These are phyloP conservation scores for Periconia digitata DNA, from an alignment of 2,329 filamentous ascomycete species.

Conservation along the genomic window DNA sequence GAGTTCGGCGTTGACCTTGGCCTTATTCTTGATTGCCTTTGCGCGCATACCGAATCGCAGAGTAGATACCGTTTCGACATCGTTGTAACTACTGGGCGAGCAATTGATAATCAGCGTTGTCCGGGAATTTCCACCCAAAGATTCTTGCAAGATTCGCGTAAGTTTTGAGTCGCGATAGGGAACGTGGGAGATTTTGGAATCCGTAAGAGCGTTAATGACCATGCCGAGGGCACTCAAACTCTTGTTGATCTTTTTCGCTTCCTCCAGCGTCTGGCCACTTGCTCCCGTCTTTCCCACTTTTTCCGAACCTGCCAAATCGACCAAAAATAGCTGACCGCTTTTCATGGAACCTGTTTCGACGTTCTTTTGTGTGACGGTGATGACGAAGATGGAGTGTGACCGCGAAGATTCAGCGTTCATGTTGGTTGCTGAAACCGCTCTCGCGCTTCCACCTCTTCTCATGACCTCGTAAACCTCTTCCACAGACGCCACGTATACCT, in stretches of 20 bases:
- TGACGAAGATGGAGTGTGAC: slow-evolving; percentile 97
- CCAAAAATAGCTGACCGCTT: slow-evolving; percentile 93
- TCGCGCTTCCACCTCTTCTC: slow-evolving; percentile 83
- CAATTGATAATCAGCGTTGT: slow-evolving; percentile 99
- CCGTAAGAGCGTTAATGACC: slow-evolving; percentile 97
- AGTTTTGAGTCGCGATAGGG: slow-evolving; percentile 98
- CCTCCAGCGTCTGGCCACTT: slow-evolving; percentile 93
- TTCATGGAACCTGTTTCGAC: slow-evolving; percentile 94
- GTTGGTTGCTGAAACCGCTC: slow-evolving; percentile 94
- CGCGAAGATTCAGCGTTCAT: slow-evolving; percentile 99
- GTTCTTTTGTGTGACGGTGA: slow-evolving; percentile 97
- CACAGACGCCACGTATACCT: slow-evolving; percentile 94
- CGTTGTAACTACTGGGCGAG: slow-evolving; percentile 98
- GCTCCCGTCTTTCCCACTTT: slow-evolving; percentile 99
- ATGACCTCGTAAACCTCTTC: slow-evolving; percentile 97
- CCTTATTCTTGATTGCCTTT: slow-evolving; percentile 99
- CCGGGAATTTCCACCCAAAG: slow-evolving; percentile 92
- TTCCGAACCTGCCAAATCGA: slow-evolving; percentile 97
- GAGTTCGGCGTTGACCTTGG: slow-evolving; percentile 98
- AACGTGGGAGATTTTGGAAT: slow-evolving; percentile 94
- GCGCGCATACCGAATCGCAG: slow-evolving; percentile 93
- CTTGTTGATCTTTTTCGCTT: slow-evolving; percentile 99
- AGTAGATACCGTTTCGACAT: slow-evolving; percentile 89
- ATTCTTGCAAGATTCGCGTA: slow-evolving; percentile 95
- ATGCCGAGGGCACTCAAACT: slow-evolving; percentile 96